Evolutionary conservation across 768 basidiomycete genomes (phyloP), one percentile per base, ranked within the genome.

Genomic region (Psilocybe sp.): DNA sequence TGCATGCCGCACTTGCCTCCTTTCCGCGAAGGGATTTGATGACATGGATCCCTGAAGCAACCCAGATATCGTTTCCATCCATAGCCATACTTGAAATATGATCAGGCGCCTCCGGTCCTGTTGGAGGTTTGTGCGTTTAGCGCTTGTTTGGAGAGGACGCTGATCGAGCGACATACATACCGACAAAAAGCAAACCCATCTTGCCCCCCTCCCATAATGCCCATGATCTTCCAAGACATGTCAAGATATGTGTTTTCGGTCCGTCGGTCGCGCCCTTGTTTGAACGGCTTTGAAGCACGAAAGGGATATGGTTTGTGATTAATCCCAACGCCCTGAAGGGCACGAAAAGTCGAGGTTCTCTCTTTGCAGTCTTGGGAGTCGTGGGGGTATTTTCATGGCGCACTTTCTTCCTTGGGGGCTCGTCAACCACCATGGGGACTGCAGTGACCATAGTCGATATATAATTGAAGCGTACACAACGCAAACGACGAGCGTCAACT

Each of bases 311-410:
- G 63, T 96, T 95, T 39, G 95, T 92, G 60, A 98, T 80, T 50
- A 93, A 80, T 20, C 97, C 96, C n/a, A 99, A 80, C 6, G 94
- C 94, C 51, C 97, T 81, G 64, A 98, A 99, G 3, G 97, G 96
- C 4, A 87, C 90, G 64, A 96, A 98, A 37, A 99, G 69, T 39
- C 77, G 73, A 0, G 72, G 73, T 58, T 74, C 72, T 46, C 67
- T 70, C 20, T 51, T 54, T 33, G 42, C 51, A 49, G 53, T 59
- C 37, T 46, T 39, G 34, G 56, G 57, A 40, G 59, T 50, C 36
- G 46, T 54, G 32, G 56, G 51, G 20, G 59, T 46, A 19, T 50
- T 50, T 38, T 69, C 69, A 56, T 75, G 72, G 32, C 79, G 71
- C 14, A 71, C 68, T 28, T 75, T 72, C 65, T 83, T 83, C 52